Evolutionary conservation across 352 stramenopile species (phyloP), one percentile per base, ranked within the genome.

Genomic region (Phytopythium sindhum): DNA sequence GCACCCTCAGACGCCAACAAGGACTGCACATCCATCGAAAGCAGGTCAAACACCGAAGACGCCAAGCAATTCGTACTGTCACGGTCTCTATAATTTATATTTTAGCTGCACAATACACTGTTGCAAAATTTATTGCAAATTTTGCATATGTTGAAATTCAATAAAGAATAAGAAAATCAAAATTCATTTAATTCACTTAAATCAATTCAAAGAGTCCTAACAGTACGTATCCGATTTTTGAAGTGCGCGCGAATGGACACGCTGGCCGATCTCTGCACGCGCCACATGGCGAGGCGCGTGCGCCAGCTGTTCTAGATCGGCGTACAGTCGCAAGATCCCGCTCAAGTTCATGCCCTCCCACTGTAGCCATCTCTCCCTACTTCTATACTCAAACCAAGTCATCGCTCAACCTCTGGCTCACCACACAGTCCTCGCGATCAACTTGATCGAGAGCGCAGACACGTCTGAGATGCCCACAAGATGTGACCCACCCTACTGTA

Each of bases 311-410:
- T 41, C 14, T 26, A 11, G 31, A 53, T 45, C 42, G 21, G 23
- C n/a, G 29, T 57, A 39, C 51, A 29, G 51, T 57, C 51, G 48
- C 51, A 57, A 57, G 51, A 57, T 37, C 51, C 51, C 51, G 51
- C 26, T 41, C 26, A 42, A 33, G 48, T 55, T 31, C 9, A 37
- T 15, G 10, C 10, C 33, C 33, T 39, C 39, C 39, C 42, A 52
- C 45, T 58, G 52, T 58, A 58, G 52, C 52, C 52, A 58, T 58
- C 31, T 58, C 26, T 58, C 14, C 29, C 29, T 26, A 10, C 14
- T 6, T 2, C 2, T 31, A 23, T 45, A 45, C 29, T 57, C 0
- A 26, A 24, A 17, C 51, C 51, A 39, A 57, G 51, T 57, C 42
- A 26, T 1, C 21, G 7, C 21, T 15, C 4, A 8, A 45, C 19